Base-by-base conservation (phyloP, 2,329 filamentous ascomycete genomes). In the Dactylellina leptospora region DNA sequence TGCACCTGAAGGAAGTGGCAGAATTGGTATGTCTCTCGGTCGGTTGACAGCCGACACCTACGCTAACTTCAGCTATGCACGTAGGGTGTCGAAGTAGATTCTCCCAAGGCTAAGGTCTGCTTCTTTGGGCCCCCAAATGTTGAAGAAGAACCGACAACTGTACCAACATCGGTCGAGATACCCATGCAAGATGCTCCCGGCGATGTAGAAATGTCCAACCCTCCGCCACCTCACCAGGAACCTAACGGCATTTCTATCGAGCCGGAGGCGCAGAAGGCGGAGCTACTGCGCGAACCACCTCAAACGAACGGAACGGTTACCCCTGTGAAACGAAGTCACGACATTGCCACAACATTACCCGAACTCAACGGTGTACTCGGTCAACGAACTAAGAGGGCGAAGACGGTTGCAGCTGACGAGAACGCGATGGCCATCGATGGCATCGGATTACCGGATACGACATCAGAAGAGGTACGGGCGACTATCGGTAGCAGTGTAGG, bases 401-500 rank as follows among this genome's bases (percentile, higher is more conserved):
- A 68, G 42, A 68, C 61, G 20, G 55, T 55, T n/a, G 50, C 50
- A 40, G 42, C 51, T 22, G 55, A 61, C 16, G 69, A 73, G 47
- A 66, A 66, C 36, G 60, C 69, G 9, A 66, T 68, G 62, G 62
- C 62, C n/a, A 66, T 68, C 18, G 69, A 66, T 42, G 69, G 60
- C 18, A 73, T 68, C 33, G 42, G 69, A 1, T 22, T 73, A 58
- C 69, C 69, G 2, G 69, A 73, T 36, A 73, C 69, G 4, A 66
- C 60, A 38, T 73, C 69, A 3, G 69, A 73, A 42, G 69, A 73
- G 23, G 69, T 73, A 9, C 56, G 69, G 11, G 69, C 69, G 10
- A 73, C 69, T 6, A 66, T 73, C 38, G 69, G 69, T 16, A 68
- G 54, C 40, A 73, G 69, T 36, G 59, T 73, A 28, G 69, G 69